phyloP scores from a whole-genome alignment of 345 rosid genomes.

The Eucalyptus tenuipes region DNA sequence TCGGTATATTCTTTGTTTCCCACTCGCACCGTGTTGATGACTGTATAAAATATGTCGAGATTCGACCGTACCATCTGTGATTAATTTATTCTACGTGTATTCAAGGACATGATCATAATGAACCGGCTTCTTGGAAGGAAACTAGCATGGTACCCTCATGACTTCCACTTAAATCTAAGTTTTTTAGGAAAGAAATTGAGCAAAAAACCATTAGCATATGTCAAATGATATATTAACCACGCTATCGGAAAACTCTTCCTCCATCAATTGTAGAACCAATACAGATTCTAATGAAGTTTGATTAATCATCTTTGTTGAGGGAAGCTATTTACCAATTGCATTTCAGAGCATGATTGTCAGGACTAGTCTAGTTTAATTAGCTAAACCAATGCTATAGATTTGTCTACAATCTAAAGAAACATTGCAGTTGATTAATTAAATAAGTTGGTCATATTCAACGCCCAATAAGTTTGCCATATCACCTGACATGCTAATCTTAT shows the following conservation, averaged over 20 bases:
- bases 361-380: neutral
- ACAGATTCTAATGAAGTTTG: neutral
- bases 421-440: neutral
- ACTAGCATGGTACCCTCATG: neutral
- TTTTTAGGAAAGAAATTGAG: neutral
- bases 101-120: neutral
- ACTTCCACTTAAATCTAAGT: neutral
- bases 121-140: neutral
- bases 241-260: neutral
- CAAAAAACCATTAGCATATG: neutral
- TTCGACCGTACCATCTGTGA: neutral
- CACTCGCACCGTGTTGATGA: neutral
- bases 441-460: too few relatives aligned
- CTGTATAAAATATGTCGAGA: neutral
- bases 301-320: neutral
- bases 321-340: neutral
- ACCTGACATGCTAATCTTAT: neutral
- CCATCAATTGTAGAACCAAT: neutral
- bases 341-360: neutral
- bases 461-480: neutral
- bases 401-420: neutral
- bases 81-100: neutral
- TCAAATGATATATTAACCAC: neutral
- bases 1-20: neutral
- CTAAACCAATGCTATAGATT: neutral